Evolutionary conservation across 2,329 filamentous ascomycete species (phyloP), one percentile per base, ranked within the genome.

Genomic region (Dothiorella sarmentorum): DNA sequence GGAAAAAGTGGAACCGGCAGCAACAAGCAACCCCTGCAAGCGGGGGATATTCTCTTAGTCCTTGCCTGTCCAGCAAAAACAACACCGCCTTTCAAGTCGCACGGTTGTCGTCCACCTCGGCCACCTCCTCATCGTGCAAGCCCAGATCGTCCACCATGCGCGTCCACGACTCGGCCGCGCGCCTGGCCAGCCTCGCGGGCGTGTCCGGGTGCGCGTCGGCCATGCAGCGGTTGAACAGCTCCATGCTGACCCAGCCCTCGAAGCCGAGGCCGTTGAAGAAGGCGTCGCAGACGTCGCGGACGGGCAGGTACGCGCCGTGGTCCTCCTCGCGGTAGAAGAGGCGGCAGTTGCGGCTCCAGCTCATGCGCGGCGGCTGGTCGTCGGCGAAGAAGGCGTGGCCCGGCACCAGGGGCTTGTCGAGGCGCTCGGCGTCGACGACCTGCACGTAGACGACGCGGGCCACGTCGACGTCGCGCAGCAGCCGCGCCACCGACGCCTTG

Each of bases 361-460:
- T 89, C 89, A 93, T 92, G 3, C 86, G 75, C 2, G 82, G 68
- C 15, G 80, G 81, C 70, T 88, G 86, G 4, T 76, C 78, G 0
- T 78, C 69, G 7, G 82, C 75, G 72, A 87, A 81, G 65, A 82
- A 87, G 5, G 75, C 69, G 67, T 90, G 86, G 1, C 77, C 79
- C 18, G 77, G 68, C 2, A 79, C 65, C 7, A 92, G 71, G 0
- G 88, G 88, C 10, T 74, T 65, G 0, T 71, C 66, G 3, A 91
- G 76, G 3, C 80, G 77, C 69, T 90, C 87, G 1, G 84, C 89
- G 66, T 93, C 89, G 4, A 89, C 88, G 7, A 92, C 80, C 68
- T 93, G 90, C 1, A 93, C 78, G 65, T 89, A 90, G 65, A 91
- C 90, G 0, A 93, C 78, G 69, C 88, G 90, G 40, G 74, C 70